These are phyloP conservation scores for Solanum aculeatissimum DNA, from an alignment of 305 asterid species.

Conservation along the genomic window DNA sequence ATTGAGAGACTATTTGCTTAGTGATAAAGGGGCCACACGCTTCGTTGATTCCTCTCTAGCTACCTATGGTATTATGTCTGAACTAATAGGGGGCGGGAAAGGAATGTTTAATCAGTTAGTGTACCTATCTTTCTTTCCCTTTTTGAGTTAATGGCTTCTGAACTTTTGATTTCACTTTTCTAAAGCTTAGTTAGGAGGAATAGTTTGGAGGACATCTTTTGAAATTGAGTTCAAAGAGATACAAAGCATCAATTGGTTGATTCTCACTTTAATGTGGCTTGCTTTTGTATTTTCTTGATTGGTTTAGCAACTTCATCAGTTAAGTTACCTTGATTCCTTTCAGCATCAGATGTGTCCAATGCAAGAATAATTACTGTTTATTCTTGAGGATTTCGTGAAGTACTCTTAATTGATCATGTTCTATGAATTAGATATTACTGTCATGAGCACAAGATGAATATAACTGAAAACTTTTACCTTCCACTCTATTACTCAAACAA, in stretches of 20 bases:
- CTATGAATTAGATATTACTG: not conserved
- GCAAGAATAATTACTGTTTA: not conserved
- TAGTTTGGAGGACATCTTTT: constrained; percentile 3
- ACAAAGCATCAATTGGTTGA: not conserved
- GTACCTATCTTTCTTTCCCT: not conserved
- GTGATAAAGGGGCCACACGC: not conserved
- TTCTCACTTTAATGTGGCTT: not conserved
- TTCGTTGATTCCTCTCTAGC: constrained; percentile 13
- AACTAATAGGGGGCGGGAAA: not conserved
- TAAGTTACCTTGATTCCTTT: not conserved
- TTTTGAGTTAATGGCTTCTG: constrained; percentile 1
- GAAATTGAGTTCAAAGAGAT: not conserved
- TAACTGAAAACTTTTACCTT: not conserved
- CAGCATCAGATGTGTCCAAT: not conserved
- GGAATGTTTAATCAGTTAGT: not conserved
- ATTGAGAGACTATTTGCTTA: not conserved
- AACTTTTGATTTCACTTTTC: constrained; percentile 2
- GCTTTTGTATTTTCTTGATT: not conserved
- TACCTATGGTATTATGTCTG: not conserved
- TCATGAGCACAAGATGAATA: not conserved
- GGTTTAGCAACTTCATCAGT: not conserved
- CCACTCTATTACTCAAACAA: not conserved
- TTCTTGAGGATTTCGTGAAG: not conserved
- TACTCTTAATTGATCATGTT: not conserved
- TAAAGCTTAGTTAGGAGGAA: constrained; percentile 7